Percentiles rank a stretch among this genome's conserved stretches.
Evolutionary conservation across 768 basidiomycete genomes (phyloP).

Genomic region (Pleurotus eryngii): DNA sequence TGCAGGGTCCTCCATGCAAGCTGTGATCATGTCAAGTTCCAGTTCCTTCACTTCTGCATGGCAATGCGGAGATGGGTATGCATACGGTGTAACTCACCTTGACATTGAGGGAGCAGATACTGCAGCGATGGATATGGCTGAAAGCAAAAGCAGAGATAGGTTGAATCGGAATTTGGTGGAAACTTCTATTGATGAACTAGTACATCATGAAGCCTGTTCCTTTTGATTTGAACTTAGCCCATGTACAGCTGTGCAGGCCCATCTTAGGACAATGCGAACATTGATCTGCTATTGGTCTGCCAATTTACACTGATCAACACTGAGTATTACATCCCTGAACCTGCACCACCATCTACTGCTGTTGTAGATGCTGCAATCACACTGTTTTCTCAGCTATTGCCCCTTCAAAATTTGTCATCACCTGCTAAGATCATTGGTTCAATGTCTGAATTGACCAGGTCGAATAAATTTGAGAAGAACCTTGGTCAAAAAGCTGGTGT

Average conservation of each 20-base stretch:
- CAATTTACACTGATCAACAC: conserved; percentile 41
- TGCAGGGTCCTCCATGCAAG: conserved; percentile 81
- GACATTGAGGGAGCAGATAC: conserved; percentile 47
- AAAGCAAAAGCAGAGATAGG: conserved; percentile 38
- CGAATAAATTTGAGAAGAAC: conserved; percentile 3
- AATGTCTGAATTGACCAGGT: conserved; percentile 52
- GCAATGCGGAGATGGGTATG: conserved; percentile 86
- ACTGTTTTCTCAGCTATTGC: conserved; percentile 76
- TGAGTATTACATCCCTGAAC: conserved; percentile 49
- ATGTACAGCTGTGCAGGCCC: conserved; percentile 5
- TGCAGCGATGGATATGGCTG: conserved; percentile 28
- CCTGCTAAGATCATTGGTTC: conserved; percentile 31
- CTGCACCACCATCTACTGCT: conserved; percentile 74
- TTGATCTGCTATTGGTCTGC: conserved; percentile 71
- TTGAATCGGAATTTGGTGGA: conserved; percentile 80
- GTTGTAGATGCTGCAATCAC: conserved; percentile 87
- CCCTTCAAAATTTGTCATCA: conserved; percentile 66
- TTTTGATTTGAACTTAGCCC: not conserved
- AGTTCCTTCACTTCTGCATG: conserved; percentile 84
- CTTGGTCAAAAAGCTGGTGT: conserved; percentile 86
- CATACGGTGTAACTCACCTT: conserved; percentile 81
- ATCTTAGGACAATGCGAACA: conserved; percentile 73
- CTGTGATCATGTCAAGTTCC: conserved; percentile 82
- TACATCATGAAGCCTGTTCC: conserved; percentile 29
- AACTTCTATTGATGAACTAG: conserved; percentile 72